Base-by-base conservation (phyloP, 2,329 filamentous ascomycete species). In the Fusarium pseudocircinatum region DNA sequence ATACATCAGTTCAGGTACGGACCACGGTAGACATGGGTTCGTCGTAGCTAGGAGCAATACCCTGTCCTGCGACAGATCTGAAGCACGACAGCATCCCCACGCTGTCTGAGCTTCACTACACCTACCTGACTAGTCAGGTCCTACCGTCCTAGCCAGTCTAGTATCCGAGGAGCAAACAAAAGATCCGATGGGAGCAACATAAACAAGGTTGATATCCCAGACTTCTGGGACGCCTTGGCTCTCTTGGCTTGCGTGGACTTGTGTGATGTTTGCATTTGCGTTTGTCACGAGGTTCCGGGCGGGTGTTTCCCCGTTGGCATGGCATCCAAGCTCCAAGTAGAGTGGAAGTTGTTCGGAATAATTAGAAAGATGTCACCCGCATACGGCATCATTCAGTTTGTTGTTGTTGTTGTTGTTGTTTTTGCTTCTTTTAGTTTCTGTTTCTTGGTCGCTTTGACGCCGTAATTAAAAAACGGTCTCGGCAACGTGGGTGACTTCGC, bases 41-140 rank as follows among this genome's bases (percentile, higher is more conserved):
- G 54, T 53, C 34, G 59, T 53, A 18, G 34, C 58, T 50, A 50
- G 67, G 67, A 63, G 46, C 46, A 39, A 70, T 75, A 78, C 84
- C 83, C 79, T 83, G 81, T 83, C 77, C 81, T 86, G 84, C 80
- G 82, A 86, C 85, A 85, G 77, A 81, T 81, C 79, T 86, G 85
- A 86, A 78, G 85, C 85, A 86, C 75, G 67, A 78, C 70, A 74
- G 70, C 66, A 64, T 74, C 73, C 64, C 74, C 70, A 77, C 70
- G 69, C 60, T 69, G 76, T 76, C 66, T 70, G 67, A 65, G 67
- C 66, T 70, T 69, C 44, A 60, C 69, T 53, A 47, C 68, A 47
- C 68, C 68, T 63, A 60, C 57, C 44, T 39, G 44, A 60, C 57
- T 60, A 60, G 44, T 37, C 43, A 60, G 57, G 57, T 34, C 32